These are phyloP conservation scores for Solanum rostratum DNA, from an alignment of 257 asterid genomes.

Conservation along the genomic window DNA sequence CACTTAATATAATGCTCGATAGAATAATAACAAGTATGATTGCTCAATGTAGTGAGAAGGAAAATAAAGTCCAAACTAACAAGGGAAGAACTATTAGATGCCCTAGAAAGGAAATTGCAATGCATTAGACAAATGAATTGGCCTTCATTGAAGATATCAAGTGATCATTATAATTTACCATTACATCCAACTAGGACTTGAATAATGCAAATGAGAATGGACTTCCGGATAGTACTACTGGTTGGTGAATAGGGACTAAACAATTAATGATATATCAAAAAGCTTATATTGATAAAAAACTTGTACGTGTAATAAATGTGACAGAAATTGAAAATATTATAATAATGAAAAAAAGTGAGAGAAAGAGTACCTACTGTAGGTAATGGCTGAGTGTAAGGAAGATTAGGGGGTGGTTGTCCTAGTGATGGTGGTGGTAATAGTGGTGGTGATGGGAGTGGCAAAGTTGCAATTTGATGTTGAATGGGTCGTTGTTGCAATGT, in stretches of 20 bases:
- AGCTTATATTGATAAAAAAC: not conserved
- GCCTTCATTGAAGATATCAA: not conserved
- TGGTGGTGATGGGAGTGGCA: conserved; percentile 21
- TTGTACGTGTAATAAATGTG: not conserved
- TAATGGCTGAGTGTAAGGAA: conserved; percentile 22
- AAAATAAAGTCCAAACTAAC: not conserved
- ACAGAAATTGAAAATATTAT: not conserved
- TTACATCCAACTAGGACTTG: not conserved
- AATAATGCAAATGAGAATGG: not conserved
- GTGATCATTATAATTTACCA: not conserved
- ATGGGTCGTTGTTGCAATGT: conserved; percentile 24
- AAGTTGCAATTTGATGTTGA: conserved; percentile 5
- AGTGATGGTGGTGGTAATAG: conserved; percentile 8
- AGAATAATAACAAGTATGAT: not conserved
- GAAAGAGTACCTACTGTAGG: conserved; percentile 53
- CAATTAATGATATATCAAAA: not conserved
- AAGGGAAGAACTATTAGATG: not conserved
- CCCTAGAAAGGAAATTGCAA: not conserved
- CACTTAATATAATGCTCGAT: not conserved
- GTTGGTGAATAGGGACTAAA: not conserved
- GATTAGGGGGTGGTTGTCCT: not conserved
- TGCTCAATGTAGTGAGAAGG: not conserved
- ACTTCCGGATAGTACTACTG: not conserved
- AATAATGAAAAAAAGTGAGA: not conserved
- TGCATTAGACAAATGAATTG: not conserved